These are phyloP conservation scores for Solanum verrucosum DNA, from an alignment of 257 asterid genomes.

Conservation along the genomic window DNA sequence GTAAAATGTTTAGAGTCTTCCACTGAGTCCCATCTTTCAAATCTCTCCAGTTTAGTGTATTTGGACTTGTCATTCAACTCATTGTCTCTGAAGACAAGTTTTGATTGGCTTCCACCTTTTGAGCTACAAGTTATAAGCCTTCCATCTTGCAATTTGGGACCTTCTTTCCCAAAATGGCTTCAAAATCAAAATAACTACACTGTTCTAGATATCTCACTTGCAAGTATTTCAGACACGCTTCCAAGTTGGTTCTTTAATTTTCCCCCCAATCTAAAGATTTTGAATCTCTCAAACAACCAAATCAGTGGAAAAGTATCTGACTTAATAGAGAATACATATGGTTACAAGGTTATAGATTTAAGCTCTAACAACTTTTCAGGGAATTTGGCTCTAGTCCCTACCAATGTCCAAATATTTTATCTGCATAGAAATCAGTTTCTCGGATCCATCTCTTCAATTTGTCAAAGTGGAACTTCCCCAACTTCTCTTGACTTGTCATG, in stretches of 20 bases:
- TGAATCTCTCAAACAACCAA: conserved; percentile 24
- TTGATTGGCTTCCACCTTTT: conserved; percentile 20
- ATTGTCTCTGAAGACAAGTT: background rate
- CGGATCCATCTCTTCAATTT: conserved; percentile 16
- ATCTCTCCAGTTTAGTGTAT: background rate
- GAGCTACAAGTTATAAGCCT: background rate
- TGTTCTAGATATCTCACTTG: conserved; percentile 11
- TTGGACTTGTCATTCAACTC: conserved; percentile 13
- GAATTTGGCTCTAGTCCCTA: background rate
- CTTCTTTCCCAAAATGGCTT: conserved; percentile 24
- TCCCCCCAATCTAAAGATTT: background rate
- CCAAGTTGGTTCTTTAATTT: conserved; percentile 23
- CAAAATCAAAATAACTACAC: background rate
- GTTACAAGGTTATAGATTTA: background rate
- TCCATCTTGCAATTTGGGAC: conserved; percentile 12
- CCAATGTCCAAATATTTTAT: background rate
- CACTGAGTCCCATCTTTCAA: background rate
- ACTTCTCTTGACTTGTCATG: conserved; percentile 3
- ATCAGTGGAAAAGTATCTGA: conserved; percentile 18
- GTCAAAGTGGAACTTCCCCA: background rate
- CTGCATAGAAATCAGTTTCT: conserved; percentile 10
- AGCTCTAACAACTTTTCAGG: conserved; percentile 18
- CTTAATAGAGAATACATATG: background rate
- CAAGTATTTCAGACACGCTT: conserved; percentile 9
- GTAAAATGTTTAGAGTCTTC: no score